Percentiles rank a stretch among this genome's conserved stretches.
These are phyloP conservation scores for Exutisphaerella laricina DNA, from an alignment of 2,329 filamentous ascomycete genomes.

Conservation along the genomic window DNA sequence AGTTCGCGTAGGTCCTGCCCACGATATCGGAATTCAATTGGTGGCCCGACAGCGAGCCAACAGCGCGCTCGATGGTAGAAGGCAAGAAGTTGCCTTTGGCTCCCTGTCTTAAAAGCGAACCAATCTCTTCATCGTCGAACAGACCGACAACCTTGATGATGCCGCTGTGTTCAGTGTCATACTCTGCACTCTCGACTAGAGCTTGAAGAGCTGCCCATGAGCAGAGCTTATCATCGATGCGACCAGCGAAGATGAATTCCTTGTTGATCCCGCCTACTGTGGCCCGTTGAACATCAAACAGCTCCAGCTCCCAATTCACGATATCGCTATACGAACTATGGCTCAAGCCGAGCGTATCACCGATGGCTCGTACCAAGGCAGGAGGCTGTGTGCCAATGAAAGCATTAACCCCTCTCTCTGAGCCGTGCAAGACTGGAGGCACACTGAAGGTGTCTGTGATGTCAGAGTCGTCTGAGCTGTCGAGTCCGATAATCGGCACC, in stretches of 20 bases:
- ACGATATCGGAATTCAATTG: conserved; percentile 52
- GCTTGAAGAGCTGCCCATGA: conserved; percentile 85
- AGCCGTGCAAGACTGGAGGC: conserved; percentile 48
- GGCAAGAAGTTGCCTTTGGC: conserved; percentile 86
- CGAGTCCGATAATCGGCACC: conserved; percentile 87
- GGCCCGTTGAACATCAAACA: conserved; percentile 85
- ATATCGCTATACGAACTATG: conserved; percentile 59
- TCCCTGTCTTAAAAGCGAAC: conserved; percentile 82
- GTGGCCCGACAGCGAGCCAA: conserved; percentile 57
- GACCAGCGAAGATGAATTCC: conserved; percentile 90
- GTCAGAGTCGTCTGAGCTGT: conserved; percentile 45
- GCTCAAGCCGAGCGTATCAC: conserved; percentile 66
- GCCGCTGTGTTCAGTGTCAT: conserved; percentile 52
- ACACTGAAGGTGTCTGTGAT: conserved; percentile 28
- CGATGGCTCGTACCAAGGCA: conserved; percentile 76
- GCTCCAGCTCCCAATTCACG: conserved; percentile 93
- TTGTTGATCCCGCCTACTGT: conserved; percentile 77
- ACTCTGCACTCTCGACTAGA: conserved; percentile 56
- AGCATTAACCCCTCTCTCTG: conserved; percentile 45
- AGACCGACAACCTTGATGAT: conserved; percentile 85
- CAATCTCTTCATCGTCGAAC: conserved; percentile 97
- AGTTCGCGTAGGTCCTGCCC: conserved; percentile 80
- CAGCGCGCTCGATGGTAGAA: conserved; percentile 70
- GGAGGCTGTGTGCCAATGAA: conserved; percentile 82
- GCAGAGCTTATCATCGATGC: conserved; percentile 97